Evolutionary conservation across 148 eudicot genomes (phyloP), one percentile per base, ranked within the genome.

Genomic region (Heliamphora exappendiculata): DNA sequence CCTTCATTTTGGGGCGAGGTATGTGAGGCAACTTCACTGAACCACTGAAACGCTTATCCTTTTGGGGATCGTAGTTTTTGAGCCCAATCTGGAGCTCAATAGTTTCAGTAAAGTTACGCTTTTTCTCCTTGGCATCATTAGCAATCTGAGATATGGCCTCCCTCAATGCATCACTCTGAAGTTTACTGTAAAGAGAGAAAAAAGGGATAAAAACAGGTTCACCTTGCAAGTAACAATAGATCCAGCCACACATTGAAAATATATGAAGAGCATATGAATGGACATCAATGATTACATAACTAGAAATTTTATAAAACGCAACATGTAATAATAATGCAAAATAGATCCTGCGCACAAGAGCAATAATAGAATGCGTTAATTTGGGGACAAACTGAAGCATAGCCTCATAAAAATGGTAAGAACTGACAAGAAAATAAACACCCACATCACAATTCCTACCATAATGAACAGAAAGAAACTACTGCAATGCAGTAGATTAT

Each of bases 1-100:
- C 89, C 53, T 86, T 91, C 93, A 91, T 87, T 86, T 89, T 91
- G 19, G 96, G 96, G 22, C 96, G 89, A 33, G 96, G 93, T 26
- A 91, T 86, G 79, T 91, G 90, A 37, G 96, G 93, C 85, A 91
- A 80, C 85, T 85, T 91, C 22, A 91, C 96, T 0, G 96, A 87
- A 17, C 96, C 96, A 82, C 96, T 91, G 87, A 91, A 91, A 85
- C 96, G 96, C 83, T 91, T 91, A 73, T 91, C 96, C 86, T 91
- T 91, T 68, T 91, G 96, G 36, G 96, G 96, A 57, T 91, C 96
- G 64, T 91, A 91, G 72, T 91, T 91, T 82, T 91, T 91, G 57
- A 91, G 75, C 10, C 96, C 96, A 82, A 91, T 91, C 81, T 91
- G 96, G 54, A 91, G 96, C 81, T 91, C 96, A 82, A 91, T 75